phyloP scores from a whole-genome alignment of 1,284 basidiomycete genomes.

The Papiliotrema flavescens region DNA sequence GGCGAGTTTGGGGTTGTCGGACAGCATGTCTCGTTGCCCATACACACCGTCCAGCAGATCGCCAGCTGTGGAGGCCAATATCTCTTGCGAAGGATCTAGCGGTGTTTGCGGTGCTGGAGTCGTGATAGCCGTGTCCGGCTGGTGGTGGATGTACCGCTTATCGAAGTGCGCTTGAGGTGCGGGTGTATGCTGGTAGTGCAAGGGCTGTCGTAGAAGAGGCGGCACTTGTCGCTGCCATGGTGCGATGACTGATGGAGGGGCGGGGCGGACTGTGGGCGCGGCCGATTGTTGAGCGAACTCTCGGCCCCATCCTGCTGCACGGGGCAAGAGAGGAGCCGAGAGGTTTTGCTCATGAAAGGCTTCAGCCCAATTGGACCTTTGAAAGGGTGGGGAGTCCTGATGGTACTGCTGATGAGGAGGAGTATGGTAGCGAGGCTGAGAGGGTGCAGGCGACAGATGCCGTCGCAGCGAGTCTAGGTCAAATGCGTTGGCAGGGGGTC shows the following conservation, averaged over 20 bases:
- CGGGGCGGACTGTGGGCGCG: no score
- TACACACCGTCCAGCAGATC: conserved; percentile 66
- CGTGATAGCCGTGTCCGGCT: no score
- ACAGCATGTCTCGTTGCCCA: conserved; percentile 28
- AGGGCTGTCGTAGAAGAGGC: neutral
- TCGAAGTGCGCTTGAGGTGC: no score
- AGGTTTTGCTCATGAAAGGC: neutral
- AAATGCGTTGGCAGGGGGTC: conserved; percentile 20
- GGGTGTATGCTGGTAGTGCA: neutral
- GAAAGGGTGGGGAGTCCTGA: neutral
- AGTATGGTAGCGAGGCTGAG: neutral
- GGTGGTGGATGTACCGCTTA: neutral
- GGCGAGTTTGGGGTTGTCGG: conserved; percentile 79
- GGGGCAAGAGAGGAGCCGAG: neutral
- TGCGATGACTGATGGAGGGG: neutral
- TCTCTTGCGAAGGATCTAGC: conserved; percentile 54
- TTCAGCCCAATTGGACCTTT: conserved; percentile 1
- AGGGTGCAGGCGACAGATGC: conserved; percentile 26
- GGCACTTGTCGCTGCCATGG: neutral
- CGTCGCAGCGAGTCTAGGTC: conserved; percentile 37
- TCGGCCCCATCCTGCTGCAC: neutral
- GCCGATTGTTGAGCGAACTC: neutral
- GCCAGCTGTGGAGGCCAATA: conserved; percentile 71
- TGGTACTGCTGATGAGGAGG: neutral
- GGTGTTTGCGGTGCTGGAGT: neutral